Percentiles rank a stretch among this genome's conserved stretches.
phyloP scores from a whole-genome alignment of 2,329 filamentous ascomycete species.

The Pyricularia pennisetigena region DNA sequence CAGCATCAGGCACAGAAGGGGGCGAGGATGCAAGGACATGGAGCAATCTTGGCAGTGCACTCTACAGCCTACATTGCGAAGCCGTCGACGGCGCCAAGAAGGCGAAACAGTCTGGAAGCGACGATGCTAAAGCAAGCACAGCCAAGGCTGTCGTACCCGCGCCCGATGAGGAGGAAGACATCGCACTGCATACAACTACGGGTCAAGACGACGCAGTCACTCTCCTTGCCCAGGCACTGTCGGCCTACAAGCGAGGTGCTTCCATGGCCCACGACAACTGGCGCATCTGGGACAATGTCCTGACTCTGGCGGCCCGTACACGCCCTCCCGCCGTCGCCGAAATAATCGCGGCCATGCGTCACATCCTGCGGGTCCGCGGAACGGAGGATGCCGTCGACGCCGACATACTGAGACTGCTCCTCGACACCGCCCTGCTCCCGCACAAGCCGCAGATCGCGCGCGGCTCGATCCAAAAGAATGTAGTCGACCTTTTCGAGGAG shows the following conservation, averaged over 20 bases:
- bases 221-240: conserved; percentile 64
- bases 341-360: conserved; percentile 63
- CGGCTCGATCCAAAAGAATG: conserved; percentile 50
- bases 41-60: conserved; percentile 84
- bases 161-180: conserved; percentile 16
- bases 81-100: conserved; percentile 28
- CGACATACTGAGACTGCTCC: conserved; percentile 59
- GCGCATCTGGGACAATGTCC: conserved; percentile 94
- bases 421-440: conserved; percentile 56
- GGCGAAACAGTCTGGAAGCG: conserved; percentile 10
- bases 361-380: conserved; percentile 66
- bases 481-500: conserved; percentile 65
- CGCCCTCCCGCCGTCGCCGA: conserved; percentile 66
- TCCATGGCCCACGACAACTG: conserved; percentile 75
- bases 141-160: conserved; percentile 10
- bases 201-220: conserved; percentile 40
- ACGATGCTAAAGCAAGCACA: conserved; percentile 19
- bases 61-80: conserved; percentile 59
- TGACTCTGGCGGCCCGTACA: conserved; percentile 74
- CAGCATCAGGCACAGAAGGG: conserved; percentile 50
- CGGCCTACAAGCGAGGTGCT: conserved; percentile 80
- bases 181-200: conserved; percentile 10
- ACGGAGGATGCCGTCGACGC: conserved; percentile 73
- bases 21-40: conserved; percentile 87
- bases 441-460: conserved; percentile 31